Evolutionary conservation across 1,284 basidiomycete species (phyloP).

Genomic region (Trametes polyzona): DNA sequence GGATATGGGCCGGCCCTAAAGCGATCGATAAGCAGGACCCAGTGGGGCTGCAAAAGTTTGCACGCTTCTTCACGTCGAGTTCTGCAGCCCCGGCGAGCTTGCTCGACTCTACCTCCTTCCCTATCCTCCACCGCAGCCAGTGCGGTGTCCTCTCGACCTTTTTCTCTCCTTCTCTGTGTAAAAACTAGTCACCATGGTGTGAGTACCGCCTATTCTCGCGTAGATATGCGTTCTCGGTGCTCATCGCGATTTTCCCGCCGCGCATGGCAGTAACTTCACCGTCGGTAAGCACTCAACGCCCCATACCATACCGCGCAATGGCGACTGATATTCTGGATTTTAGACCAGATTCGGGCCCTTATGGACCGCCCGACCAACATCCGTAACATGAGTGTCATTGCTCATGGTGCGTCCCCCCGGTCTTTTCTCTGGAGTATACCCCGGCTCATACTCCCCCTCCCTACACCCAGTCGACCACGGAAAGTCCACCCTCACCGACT

Average conservation of each 20-base stretch:
- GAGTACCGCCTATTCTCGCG: constrained; percentile 42
- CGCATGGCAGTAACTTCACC: constrained; percentile 76
- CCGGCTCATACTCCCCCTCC: constrained; percentile 19
- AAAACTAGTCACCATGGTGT: constrained; percentile 74
- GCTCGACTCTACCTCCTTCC: constrained; percentile 31
- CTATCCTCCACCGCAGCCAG: constrained; percentile 30
- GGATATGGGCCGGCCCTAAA: constrained; percentile 37
- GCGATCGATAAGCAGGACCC: constrained; percentile 38
- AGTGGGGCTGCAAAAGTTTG: constrained; percentile 28
- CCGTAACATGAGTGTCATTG: constrained; percentile 99
- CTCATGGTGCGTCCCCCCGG: constrained; percentile 69
- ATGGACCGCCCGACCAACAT: constrained; percentile 94
- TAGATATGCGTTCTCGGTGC: constrained; percentile 26
- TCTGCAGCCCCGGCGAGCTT: constrained; percentile 35
- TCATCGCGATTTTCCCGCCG: constrained; percentile 38
- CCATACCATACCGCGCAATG: background rate
- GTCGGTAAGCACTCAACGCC: constrained; percentile 61
- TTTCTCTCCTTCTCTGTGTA: constrained; percentile 40
- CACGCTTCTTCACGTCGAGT: constrained; percentile 26
- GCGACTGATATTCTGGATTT: constrained; percentile 11
- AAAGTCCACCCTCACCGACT: constrained; percentile 99
- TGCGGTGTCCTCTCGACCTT: constrained; percentile 27
- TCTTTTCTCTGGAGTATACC: constrained; percentile 12
- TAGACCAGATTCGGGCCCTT: constrained; percentile 88
- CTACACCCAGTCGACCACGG: constrained; percentile 91